Evolutionary conservation across 495 filamentous ascomycete species (phyloP), one percentile per base, ranked within the genome.

Genomic region (Endocarpon pusillum): DNA sequence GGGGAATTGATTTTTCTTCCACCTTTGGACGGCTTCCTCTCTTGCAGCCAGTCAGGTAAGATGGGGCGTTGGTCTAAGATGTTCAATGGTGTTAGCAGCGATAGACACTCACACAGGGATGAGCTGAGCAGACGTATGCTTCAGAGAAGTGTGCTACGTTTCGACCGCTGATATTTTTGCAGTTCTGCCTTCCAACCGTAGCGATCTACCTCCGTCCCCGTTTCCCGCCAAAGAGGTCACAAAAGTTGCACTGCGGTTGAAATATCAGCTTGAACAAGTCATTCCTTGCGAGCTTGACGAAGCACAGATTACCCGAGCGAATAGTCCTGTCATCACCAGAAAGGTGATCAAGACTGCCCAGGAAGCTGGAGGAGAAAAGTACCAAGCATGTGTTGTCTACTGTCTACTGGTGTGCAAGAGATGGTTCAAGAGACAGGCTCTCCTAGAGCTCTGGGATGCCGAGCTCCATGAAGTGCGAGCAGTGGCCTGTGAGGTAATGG

Each of bases 401-500:
- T 85, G 80, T 36, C 62, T 97, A 38, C 68, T 97, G 1, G 69
- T 96, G 16, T 91, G 81, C 50, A 72, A 87, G 46, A 69, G 75
- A 37, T 97, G 89, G 89, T 97, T 94, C 57, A 75, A 75, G 44
- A 69, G 66, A 12, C 85, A 96, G 54, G 73, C 82, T 8, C 37
- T 64, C 14, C 50, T 76, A 15, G 89, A 96, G 61, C 69, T 94
- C 5, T 96, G 84, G 77, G 85, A 97, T 52, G 73, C 86, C 3
- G 78, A 82, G 32, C 61, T 97, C 24, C 84, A 92, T 48, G 51
- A 75, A 32, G 60, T 79, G 16, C 68, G 87, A 14, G 84, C 82
- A 5, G 55, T 68, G 12, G 86, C 91, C n/a, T 89, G 81, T 51
- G 89, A 96, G 54, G 72, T 94, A 25, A 79, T 97, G 35, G 84